Percentiles rank a stretch among this genome's conserved stretches.
phyloP scores from a whole-genome alignment of 2,329 filamentous ascomycete species.

The Leptographium radiaticola region DNA sequence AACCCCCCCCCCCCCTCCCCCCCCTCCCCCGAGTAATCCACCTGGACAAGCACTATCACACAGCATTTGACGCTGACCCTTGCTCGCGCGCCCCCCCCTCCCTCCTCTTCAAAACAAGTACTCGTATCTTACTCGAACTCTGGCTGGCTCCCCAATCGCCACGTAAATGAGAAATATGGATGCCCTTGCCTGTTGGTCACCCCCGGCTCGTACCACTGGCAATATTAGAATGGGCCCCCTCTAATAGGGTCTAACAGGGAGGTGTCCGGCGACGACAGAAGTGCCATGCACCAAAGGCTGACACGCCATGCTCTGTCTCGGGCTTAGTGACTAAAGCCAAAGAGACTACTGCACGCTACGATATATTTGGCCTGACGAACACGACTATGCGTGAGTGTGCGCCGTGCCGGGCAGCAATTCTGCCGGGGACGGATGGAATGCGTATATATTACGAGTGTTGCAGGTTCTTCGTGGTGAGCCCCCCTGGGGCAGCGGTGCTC shows the following conservation, averaged over 20 bases:
- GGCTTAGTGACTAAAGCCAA: no score
- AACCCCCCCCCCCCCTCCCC: neutral
- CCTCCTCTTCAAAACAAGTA: neutral
- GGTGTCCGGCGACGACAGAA: neutral
- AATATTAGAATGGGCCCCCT: no score
- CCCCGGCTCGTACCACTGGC: neutral
- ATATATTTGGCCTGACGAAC: no score
- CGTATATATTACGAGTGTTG: no score
- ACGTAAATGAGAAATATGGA: neutral
- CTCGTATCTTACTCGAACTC: neutral
- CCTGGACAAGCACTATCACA: neutral
- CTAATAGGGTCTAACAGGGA: no score
- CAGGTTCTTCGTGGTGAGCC: no score
- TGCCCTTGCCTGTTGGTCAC: neutral
- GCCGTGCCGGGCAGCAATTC: no score
- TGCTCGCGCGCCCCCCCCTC: neutral
- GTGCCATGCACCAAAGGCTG: neutral
- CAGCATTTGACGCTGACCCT: neutral
- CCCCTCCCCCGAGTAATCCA: no score
- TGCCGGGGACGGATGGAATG: no score
- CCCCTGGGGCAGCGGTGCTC: no score
- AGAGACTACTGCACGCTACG: no score
- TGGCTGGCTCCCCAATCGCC: neutral
- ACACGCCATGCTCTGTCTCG: neutral
- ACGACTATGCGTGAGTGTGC: no score